These are phyloP conservation scores for Coemansia sp. DNA, from an alignment of 192 early-diverging fungal genomes.

Conservation along the genomic window DNA sequence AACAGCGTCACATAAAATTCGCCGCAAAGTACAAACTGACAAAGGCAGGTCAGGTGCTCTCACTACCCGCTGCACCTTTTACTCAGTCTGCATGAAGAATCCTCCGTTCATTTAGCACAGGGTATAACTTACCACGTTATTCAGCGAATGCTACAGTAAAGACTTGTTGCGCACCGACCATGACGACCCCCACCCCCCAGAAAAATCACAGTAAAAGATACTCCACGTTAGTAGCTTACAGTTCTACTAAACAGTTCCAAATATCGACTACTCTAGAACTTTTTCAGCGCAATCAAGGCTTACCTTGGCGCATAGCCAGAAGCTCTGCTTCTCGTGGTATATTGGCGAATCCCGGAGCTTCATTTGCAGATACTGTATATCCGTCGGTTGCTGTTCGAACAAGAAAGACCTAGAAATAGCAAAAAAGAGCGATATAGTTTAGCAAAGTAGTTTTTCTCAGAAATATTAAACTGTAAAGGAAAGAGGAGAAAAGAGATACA, in stretches of 20 bases:
- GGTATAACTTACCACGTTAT: slow-evolving; percentile 54
- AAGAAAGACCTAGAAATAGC: slow-evolving; percentile 3
- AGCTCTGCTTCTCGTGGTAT: slow-evolving; percentile 55
- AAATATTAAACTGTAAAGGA: background rate
- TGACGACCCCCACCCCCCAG: background rate
- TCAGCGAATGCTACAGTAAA: slow-evolving; percentile 50
- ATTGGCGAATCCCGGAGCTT: slow-evolving; percentile 51
- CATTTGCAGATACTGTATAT: slow-evolving; percentile 19
- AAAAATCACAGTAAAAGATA: background rate
- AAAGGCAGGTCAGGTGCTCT: background rate
- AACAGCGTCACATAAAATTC: background rate
- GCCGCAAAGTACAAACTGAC: background rate
- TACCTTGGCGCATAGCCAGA: slow-evolving; percentile 57
- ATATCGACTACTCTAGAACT: background rate
- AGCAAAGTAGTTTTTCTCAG: background rate
- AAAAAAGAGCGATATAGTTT: background rate
- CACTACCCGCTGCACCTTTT: background rate
- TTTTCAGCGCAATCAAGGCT: background rate
- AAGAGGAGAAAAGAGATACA: background rate
- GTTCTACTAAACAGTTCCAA: background rate
- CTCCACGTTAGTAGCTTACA: slow-evolving; percentile 11
- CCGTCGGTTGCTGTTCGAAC: background rate
- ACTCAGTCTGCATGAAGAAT: background rate
- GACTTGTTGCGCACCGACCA: background rate
- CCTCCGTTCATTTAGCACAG: background rate